Conservation (phyloP, 2,329 filamentous ascomycete genomes). For the Parascedosporium putredinis region DNA sequence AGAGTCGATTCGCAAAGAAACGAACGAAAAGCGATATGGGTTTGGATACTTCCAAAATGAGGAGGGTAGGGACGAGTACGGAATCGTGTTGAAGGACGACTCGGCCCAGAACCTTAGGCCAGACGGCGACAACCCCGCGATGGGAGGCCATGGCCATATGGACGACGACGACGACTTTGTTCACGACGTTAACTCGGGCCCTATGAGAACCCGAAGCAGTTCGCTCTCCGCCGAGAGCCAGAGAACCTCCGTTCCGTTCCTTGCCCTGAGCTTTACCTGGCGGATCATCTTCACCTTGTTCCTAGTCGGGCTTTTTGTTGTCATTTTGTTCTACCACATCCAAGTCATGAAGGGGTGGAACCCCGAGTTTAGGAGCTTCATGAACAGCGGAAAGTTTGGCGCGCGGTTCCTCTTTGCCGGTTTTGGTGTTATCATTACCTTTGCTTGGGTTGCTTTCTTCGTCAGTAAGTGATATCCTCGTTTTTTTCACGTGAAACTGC, state of each 20-base stretch:
- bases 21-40: constrained; percentile 16
- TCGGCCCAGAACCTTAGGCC: constrained; percentile 13
- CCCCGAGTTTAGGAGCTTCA: constrained; percentile 19
- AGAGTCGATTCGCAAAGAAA: constrained; percentile 10
- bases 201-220: constrained; percentile 1
- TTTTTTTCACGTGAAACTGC: constrained; percentile 7
- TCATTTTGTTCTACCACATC: constrained; percentile 31
- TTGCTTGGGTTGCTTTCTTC: constrained; percentile 31
- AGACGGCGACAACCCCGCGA: constrained; percentile 1
- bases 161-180: constrained; percentile 9
- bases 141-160: constrained; percentile 1
- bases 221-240: background rate
- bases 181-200: background rate
- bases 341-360: constrained; percentile 7
- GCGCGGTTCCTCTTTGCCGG: constrained; percentile 31
- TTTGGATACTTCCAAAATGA: constrained; percentile 19
- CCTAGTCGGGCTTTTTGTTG: constrained; percentile 21
- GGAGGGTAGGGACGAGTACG: constrained; percentile 19
- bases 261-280: constrained; percentile 24
- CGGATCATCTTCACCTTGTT: constrained; percentile 21
- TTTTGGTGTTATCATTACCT: constrained; percentile 28
- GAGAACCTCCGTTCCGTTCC: constrained; percentile 20
- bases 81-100: constrained; percentile 20
- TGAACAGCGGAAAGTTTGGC: constrained; percentile 31
- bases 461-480: constrained; percentile 17